Evolutionary conservation across 2,329 filamentous ascomycete species (phyloP).

Genomic region (Microdochium bolleyi): DNA sequence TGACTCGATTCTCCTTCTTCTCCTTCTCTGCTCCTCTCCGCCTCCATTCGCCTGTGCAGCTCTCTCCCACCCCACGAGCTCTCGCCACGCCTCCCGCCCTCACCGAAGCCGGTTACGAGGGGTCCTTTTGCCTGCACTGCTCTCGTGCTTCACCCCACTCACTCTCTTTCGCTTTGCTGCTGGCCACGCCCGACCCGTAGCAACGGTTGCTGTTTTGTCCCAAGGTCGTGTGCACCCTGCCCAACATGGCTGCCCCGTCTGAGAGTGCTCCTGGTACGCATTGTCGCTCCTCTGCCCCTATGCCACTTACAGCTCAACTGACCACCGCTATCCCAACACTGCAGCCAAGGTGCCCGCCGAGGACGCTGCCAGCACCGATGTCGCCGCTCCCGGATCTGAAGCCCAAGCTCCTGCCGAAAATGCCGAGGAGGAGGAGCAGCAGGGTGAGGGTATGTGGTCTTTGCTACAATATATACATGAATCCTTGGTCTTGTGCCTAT

Average conservation of each 20-base stretch:
- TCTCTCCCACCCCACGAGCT: not conserved
- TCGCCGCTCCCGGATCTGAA: not conserved
- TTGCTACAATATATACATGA: constrained; percentile 13
- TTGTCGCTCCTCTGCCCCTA: not conserved
- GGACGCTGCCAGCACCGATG: not conserved
- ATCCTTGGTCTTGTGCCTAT: constrained; percentile 2
- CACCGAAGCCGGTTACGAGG: not conserved
- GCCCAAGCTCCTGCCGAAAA: not conserved
- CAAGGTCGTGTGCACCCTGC: not conserved
- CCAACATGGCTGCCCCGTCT: not conserved
- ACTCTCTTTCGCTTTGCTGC: not conserved
- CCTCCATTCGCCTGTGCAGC: not conserved
- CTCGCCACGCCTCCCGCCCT: not conserved
- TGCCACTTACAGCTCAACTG: not conserved
- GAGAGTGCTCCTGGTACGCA: not conserved
- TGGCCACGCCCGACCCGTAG: not conserved
- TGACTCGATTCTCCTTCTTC: not conserved
- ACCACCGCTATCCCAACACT: not conserved
- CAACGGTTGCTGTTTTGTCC: not conserved
- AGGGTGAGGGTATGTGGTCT: constrained; percentile 18
- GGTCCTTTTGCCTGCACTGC: not conserved
- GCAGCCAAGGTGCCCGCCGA: not conserved
- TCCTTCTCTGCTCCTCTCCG: not conserved
- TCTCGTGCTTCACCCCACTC: not conserved
- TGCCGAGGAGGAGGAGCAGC: constrained; percentile 18